Percentiles rank a stretch among this genome's conserved stretches.
Conservation (phyloP, 352 stramenopile species). For the Globisporangium parvum region DNA sequence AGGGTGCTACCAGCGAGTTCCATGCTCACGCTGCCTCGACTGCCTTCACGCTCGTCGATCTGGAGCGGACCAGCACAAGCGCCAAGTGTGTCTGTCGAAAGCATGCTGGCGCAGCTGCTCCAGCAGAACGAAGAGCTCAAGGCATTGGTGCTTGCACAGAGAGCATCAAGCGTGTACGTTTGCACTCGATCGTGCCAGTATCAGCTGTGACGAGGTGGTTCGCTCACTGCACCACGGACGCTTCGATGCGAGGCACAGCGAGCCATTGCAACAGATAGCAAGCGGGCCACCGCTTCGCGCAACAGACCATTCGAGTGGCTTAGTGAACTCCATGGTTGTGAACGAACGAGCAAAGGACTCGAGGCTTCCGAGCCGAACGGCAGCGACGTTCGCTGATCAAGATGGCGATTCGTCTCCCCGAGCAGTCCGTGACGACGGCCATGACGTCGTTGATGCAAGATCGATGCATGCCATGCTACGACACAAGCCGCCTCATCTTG, state of each 20-base stretch:
- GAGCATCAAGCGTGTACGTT: constrained; percentile 6
- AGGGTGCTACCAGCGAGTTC: not conserved
- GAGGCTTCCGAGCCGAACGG: not conserved
- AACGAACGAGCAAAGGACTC: not conserved
- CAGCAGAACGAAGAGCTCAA: constrained; percentile 29
- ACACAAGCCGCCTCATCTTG: not conserved
- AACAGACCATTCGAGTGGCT: not conserved
- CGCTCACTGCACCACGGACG: too few species aligned
- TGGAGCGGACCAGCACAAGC: not conserved
- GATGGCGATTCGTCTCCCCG: not conserved
- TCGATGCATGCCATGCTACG: not conserved
- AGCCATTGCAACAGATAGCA: too few species aligned
- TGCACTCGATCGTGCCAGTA: not conserved
- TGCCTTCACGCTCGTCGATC: not conserved
- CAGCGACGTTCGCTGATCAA: not conserved
- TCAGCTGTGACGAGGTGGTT: not conserved
- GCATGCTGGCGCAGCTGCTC: constrained; percentile 14
- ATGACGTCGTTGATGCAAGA: too few species aligned
- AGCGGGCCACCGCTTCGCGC: too few species aligned
- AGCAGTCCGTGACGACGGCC: too few species aligned
- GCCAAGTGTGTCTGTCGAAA: constrained; percentile 1
- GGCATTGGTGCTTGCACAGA: constrained; percentile 8
- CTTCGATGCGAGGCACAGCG: too few species aligned
- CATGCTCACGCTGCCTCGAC: not conserved
- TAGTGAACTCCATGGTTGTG: not conserved